Evolutionary conservation across 2,329 filamentous ascomycete genomes (phyloP).

Genomic region (Pseudocercospora macadamiae): DNA sequence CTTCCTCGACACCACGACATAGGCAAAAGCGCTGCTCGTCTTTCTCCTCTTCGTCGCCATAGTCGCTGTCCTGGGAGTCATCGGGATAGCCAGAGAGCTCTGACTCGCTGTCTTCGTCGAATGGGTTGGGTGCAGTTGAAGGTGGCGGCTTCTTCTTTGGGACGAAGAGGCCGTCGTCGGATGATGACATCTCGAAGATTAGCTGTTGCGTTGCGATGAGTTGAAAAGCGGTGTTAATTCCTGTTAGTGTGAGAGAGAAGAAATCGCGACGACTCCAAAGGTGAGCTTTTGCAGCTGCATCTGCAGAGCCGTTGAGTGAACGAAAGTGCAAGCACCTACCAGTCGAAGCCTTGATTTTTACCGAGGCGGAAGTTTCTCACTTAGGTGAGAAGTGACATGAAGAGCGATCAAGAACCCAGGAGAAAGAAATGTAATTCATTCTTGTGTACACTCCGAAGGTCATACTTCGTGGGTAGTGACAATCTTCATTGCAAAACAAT

Average conservation of each 20-base stretch:
- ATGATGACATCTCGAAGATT: background rate
- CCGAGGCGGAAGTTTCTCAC: too few relatives aligned
- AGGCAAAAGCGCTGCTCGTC: background rate
- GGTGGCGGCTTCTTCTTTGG: background rate
- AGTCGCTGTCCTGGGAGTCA: background rate
- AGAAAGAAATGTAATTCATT: too few relatives aligned
- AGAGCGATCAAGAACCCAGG: too few relatives aligned
- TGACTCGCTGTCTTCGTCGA: background rate
- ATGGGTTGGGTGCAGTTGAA: background rate
- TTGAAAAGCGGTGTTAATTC: background rate
- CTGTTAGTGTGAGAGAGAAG: background rate
- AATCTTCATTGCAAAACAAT: too few relatives aligned
- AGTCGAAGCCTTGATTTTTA: background rate
- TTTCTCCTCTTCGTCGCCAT: background rate
- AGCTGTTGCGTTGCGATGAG: background rate
- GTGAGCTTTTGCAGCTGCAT: background rate
- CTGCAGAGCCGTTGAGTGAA: background rate
- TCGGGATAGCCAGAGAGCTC: background rate
- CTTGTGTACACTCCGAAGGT: too few relatives aligned
- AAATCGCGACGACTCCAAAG: background rate
- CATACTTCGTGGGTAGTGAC: too few relatives aligned
- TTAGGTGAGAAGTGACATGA: background rate
- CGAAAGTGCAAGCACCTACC: background rate
- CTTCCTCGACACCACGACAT: constrained; percentile 79
- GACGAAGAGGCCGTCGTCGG: background rate